Evolutionary conservation across 2,329 filamentous ascomycete species (phyloP).

Genomic region (Phoma sp.): DNA sequence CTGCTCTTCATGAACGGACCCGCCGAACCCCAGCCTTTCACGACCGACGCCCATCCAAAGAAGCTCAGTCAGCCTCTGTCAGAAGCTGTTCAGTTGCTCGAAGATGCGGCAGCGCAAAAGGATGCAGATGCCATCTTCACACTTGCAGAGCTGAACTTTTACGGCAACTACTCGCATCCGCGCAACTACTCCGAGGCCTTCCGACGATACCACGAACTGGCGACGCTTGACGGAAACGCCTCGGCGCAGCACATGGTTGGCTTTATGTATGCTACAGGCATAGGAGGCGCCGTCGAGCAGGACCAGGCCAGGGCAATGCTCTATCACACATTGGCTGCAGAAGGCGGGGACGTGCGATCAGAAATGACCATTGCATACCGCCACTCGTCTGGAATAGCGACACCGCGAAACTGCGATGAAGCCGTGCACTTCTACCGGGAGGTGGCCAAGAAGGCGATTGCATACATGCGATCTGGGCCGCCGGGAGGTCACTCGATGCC

Average conservation of each 20-base stretch:
- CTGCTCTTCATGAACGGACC: slow-evolving; percentile 71
- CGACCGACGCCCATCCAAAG: slow-evolving; percentile 44
- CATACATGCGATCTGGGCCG: slow-evolving; percentile 86
- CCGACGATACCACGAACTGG: slow-evolving; percentile 78
- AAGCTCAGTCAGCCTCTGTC: slow-evolving; percentile 60
- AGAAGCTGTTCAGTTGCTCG: slow-evolving; percentile 64
- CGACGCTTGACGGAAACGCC: slow-evolving; percentile 78
- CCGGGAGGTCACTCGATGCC: slow-evolving; percentile 83
- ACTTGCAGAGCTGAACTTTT: slow-evolving; percentile 94
- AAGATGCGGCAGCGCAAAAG: slow-evolving; percentile 62
- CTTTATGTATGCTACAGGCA: slow-evolving; percentile 92
- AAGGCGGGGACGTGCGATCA: slow-evolving; percentile 79
- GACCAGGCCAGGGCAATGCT: slow-evolving; percentile 92
- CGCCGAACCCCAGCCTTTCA: slow-evolving; percentile 53
- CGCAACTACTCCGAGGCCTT: slow-evolving; percentile 82
- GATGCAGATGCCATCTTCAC: slow-evolving; percentile 86
- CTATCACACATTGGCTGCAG: slow-evolving; percentile 92
- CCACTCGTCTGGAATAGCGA: slow-evolving; percentile 83
- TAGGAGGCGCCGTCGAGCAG: slow-evolving; percentile 78
- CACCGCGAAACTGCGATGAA: slow-evolving; percentile 82
- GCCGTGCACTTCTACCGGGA: slow-evolving; percentile 89
- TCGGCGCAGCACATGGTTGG: slow-evolving; percentile 96
- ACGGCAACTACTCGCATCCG: slow-evolving; percentile 90
- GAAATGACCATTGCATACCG: slow-evolving; percentile 94
- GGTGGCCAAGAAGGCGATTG: slow-evolving; percentile 91